phyloP scores from a whole-genome alignment of 768 basidiomycete genomes.

The Tubosaeta sp. region DNA sequence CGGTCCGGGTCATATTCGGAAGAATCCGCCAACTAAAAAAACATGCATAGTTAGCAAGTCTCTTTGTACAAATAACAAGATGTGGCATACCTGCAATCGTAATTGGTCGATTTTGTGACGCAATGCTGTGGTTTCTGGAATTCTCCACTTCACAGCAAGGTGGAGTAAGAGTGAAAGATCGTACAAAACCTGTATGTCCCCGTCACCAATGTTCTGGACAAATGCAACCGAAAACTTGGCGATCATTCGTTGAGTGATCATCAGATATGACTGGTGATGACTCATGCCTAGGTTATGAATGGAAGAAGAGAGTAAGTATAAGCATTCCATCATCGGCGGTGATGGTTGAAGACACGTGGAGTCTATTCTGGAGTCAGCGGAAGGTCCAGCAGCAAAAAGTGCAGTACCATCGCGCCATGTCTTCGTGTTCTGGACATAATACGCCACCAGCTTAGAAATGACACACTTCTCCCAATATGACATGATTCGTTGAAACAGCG shows the following conservation, averaged over 20 bases:
- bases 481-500: constrained; percentile 44
- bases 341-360: constrained; percentile 41
- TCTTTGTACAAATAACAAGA: background rate
- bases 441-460: constrained; percentile 27
- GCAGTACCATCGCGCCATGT: constrained; percentile 11
- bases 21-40: constrained; percentile 14
- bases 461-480: constrained; percentile 50
- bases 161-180: constrained; percentile 51
- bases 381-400: constrained; percentile 1
- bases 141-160: constrained; percentile 33
- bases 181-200: constrained; percentile 31
- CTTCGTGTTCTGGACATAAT: constrained; percentile 14
- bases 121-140: constrained; percentile 16
- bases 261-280: constrained; percentile 33
- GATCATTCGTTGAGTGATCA: constrained; percentile 37
- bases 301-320: constrained; percentile 50
- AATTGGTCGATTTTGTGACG: constrained; percentile 25
- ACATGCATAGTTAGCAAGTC: constrained; percentile 1
- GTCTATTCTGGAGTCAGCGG: constrained; percentile 17
- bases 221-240: constrained; percentile 33
- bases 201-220: constrained; percentile 30
- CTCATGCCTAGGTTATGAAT: constrained; percentile 54
- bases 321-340: constrained; percentile 47
- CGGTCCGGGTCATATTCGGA: constrained; percentile 22
- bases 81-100: constrained; percentile 25